A percentile compares a stretch with the other conserved stretches of the same genome.
Conservation (phyloP, 2,329 filamentous ascomycete genomes). For the Didymosphaeria variabile region DNA sequence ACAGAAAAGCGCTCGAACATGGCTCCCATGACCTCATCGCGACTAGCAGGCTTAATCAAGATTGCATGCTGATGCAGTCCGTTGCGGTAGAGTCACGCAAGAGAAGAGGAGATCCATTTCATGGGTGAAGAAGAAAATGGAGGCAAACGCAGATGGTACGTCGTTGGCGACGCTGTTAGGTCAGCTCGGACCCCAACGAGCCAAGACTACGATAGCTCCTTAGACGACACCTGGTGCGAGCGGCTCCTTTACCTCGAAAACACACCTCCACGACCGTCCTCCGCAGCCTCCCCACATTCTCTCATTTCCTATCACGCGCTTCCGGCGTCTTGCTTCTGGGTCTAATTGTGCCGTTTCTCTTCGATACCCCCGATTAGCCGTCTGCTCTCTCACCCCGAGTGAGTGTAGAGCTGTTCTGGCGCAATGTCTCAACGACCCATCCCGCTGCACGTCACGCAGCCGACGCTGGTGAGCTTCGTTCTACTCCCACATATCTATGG, state of each 20-base stretch:
- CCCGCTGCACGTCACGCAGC: constrained; percentile 81
- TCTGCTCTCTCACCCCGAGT: constrained; percentile 43
- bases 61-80: background rate
- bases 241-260: constrained; percentile 26
- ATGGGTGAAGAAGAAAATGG: background rate
- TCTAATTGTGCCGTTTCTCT: constrained; percentile 46
- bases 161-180: background rate
- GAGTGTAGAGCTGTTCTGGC: constrained; percentile 51
- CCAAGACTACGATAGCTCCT: constrained; percentile 14
- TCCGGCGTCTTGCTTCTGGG: constrained; percentile 50
- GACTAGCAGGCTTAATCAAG: background rate
- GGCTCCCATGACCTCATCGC: background rate
- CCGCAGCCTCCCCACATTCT: constrained; percentile 36
- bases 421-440: constrained; percentile 79
- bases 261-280: constrained; percentile 37
- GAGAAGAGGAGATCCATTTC: background rate
- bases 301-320: constrained; percentile 50
- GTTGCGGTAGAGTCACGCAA: background rate
- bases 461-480: constrained; percentile 71
- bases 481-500: constrained; percentile 7
- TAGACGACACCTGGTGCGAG: constrained; percentile 17
- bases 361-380: constrained; percentile 43
- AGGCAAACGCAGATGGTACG: background rate
- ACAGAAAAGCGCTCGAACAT: no score
- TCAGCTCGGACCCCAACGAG: constrained; percentile 4